These are phyloP conservation scores for Hippophae rhamnoides DNA, from an alignment of 306 rosid genomes.

Conservation along the genomic window DNA sequence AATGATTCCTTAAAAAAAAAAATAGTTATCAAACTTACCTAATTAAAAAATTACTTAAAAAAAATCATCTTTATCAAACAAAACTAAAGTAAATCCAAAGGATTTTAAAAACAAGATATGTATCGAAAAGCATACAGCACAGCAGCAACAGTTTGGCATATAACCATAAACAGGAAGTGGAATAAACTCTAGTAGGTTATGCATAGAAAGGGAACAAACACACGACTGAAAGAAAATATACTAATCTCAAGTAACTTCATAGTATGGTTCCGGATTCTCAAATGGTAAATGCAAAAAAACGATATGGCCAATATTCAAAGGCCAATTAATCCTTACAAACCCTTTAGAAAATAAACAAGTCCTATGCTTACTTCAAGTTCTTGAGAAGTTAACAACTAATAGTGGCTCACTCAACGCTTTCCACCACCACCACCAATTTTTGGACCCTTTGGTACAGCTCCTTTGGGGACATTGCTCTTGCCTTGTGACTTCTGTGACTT, in stretches of 20 bases:
- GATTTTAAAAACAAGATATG: no score
- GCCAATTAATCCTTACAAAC: constrained; percentile 18
- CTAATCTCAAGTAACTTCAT: constrained; percentile 3
- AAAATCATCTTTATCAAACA: no score
- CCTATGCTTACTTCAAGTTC: constrained; percentile 15
- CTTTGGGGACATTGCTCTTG: constrained; percentile 48
- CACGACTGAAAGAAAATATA: neutral
- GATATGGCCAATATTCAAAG: constrained; percentile 2
- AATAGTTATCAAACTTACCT: no score
- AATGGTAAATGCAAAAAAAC: constrained; percentile 10
- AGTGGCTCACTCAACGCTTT: constrained; percentile 51
- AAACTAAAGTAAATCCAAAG: no score
- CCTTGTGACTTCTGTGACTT: constrained; percentile 52
- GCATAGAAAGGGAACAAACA: neutral
- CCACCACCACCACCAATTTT: constrained; percentile 90
- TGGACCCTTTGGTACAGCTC: constrained; percentile 65
- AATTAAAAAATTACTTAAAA: no score
- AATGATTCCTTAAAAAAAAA: no score
- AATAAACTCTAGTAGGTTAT: neutral
- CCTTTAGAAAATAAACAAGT: constrained; percentile 18
- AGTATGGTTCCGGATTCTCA: constrained; percentile 14
- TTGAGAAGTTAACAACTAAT: constrained; percentile 11
- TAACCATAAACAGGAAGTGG: no score
- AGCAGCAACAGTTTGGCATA: no score
- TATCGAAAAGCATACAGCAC: no score